phyloP scores from a whole-genome alignment of 805 yeast genomes.

The Cyberlindnera americana region DNA sequence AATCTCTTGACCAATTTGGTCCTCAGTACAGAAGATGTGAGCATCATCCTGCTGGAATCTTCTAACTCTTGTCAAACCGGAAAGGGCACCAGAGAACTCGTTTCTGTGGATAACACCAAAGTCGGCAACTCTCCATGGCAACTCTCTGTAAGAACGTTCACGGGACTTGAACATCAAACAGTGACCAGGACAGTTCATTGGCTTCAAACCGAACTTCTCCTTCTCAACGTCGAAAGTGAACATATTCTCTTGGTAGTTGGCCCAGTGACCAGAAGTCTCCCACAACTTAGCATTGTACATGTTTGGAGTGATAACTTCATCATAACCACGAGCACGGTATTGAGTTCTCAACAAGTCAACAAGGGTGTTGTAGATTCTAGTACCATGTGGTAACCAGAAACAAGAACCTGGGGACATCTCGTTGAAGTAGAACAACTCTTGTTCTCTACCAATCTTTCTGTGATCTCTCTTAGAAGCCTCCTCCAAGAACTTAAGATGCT shows the following conservation, averaged over 20 bases:
- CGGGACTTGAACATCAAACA: slow-evolving; percentile 88
- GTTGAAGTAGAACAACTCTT: slow-evolving; percentile 91
- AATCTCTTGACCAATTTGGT: slow-evolving; percentile 86
- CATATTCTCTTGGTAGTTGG: slow-evolving; percentile 95
- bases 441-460: slow-evolving; percentile 94
- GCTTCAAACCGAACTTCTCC: slow-evolving; percentile 91
- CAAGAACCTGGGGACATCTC: slow-evolving; percentile 98
- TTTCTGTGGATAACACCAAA: slow-evolving; percentile 97
- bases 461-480: slow-evolving; percentile 97
- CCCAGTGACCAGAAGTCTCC: slow-evolving; percentile 99
- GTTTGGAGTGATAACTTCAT: slow-evolving; percentile 98
- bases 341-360: slow-evolving; percentile 76
- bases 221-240: slow-evolving; percentile 95
- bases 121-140: slow-evolving; percentile 99
- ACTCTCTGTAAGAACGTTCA: slow-evolving; percentile 93
- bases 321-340: slow-evolving; percentile 91
- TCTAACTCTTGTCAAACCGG: slow-evolving; percentile 95
- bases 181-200: slow-evolving; percentile 92
- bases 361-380: slow-evolving; percentile 91
- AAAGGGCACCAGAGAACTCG: slow-evolving; percentile 91
- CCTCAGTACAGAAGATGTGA: slow-evolving; percentile 92
- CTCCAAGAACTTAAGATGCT: slow-evolving; percentile 87
- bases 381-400: slow-evolving; percentile 99
- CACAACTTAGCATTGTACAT: slow-evolving; percentile 97
- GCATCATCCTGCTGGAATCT: slow-evolving; percentile 99